Evolutionary conservation across 257 asterid genomes (phyloP), one percentile per base, ranked within the genome.

Genomic region (Nicotiana sylvestris): DNA sequence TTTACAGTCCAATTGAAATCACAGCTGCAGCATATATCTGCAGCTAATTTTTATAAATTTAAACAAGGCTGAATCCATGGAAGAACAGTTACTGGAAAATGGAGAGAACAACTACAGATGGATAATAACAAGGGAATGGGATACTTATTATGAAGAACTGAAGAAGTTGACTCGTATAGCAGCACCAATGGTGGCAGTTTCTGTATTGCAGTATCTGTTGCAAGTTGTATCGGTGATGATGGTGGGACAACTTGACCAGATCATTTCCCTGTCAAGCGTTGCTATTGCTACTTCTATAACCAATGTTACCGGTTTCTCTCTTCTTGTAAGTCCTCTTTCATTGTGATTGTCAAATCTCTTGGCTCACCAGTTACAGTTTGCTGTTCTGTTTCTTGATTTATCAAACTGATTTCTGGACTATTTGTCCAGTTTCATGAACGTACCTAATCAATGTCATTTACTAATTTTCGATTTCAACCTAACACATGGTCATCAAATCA

Each of bases 181-280:
- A 35, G 91, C 89, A 56, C 93, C 93, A 68, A 89, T 88, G 94
- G 90, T 88, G 87, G 80, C 82, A 1, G 90, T 89, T 7, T 39
- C 89, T 9, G 83, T 88, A 9, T 81, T 88, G 84, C 94, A 88
- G 39, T 84, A 88, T 74, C 46, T 87, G 9, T 33, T 89, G 80
- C 91, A 88, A 80, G 91, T 88, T 66, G 87, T 83, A 12, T 86
- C 93, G 4, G 56, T 86, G 60, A 85, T 89, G 84, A 87, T 91
- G 91, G 93, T 87, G 1, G 92, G 93, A 27, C 92, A 86, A 60
- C 83, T 89, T 16, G 91, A 90, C 15, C 85, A 78, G 68, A 82
- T 21, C 21, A 21, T 87, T 70, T 81, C 84, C 11, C 85, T 91
- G 4, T 86, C 92, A 62, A 82, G 86, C 60, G 88, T 87, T 49